A percentile compares a stretch with the other conserved stretches of the same genome.
Conservation (phyloP, 2,329 filamentous ascomycete genomes). For the Cadophora malorum region DNA sequence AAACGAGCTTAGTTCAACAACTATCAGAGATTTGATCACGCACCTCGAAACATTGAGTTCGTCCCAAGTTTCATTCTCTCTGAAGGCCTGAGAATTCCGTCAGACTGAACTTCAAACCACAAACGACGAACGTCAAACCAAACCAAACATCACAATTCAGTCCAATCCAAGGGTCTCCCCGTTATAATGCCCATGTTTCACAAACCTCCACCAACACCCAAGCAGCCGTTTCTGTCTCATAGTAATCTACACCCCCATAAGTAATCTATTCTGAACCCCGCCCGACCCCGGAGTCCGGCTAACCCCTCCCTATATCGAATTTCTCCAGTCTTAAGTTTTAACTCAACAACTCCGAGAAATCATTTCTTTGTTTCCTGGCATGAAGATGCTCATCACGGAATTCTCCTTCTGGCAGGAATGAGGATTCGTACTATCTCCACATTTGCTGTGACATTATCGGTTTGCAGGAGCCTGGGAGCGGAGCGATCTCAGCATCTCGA, state of each 20-base stretch:
- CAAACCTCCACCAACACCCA: slow-evolving; percentile 5
- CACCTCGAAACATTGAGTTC: slow-evolving; percentile 5
- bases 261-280: slow-evolving; percentile 18
- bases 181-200: slow-evolving; percentile 3
- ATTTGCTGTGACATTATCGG: not conserved
- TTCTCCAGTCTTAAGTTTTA: not conserved
- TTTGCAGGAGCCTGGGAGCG: not conserved
- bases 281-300: slow-evolving; percentile 9
- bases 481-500: not conserved
- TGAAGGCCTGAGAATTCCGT: not conserved
- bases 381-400: slow-evolving; percentile 5
- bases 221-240: slow-evolving; percentile 8
- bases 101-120: not conserved
- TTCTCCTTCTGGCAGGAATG: not conserved
- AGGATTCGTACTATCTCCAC: slow-evolving; percentile 5
- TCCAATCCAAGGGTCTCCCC: not conserved
- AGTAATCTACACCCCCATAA: slow-evolving; percentile 15
- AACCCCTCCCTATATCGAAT: slow-evolving; percentile 14
- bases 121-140: slow-evolving; percentile 2
- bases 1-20: not conserved
- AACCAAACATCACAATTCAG: slow-evolving; percentile 4
- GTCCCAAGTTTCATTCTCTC: slow-evolving; percentile 12
- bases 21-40: slow-evolving; percentile 1
- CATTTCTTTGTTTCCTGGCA: slow-evolving; percentile 1
- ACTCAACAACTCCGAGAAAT: not conserved